phyloP scores from a whole-genome alignment of 805 yeast genomes.

The Blastobotrys americana region DNA sequence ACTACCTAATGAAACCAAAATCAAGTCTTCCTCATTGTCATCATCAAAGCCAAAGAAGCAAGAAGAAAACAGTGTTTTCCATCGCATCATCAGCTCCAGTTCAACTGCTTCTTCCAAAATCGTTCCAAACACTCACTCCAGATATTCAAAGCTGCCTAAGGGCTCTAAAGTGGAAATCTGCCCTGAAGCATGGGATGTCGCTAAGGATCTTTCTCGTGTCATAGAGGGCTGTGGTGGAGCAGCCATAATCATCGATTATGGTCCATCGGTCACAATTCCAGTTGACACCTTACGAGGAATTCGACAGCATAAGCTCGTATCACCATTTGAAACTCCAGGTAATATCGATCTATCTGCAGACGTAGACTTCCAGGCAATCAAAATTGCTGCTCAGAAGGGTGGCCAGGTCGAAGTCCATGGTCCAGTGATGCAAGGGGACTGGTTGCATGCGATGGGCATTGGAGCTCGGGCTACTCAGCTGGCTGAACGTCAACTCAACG shows the following conservation, averaged over 20 bases:
- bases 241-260: slow-evolving; percentile 72
- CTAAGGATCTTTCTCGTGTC: slow-evolving; percentile 45
- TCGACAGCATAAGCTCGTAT: slow-evolving; percentile 60
- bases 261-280: slow-evolving; percentile 56
- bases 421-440: slow-evolving; percentile 70
- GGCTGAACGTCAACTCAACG: slow-evolving; percentile 35
- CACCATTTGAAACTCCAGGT: slow-evolving; percentile 72
- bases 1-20: slow-evolving; percentile 23
- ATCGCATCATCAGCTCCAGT: slow-evolving; percentile 47
- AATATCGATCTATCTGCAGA: slow-evolving; percentile 75
- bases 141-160: slow-evolving; percentile 48
- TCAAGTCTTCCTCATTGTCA: background rate
- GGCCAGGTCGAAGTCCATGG: slow-evolving; percentile 38
- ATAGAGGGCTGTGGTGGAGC: slow-evolving; percentile 45
- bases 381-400: slow-evolving; percentile 29
- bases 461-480: slow-evolving; percentile 52
- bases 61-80: slow-evolving; percentile 36
- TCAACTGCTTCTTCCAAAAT: slow-evolving; percentile 54
- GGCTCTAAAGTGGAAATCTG: slow-evolving; percentile 65
- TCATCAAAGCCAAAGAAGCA: slow-evolving; percentile 2
- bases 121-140: slow-evolving; percentile 43
- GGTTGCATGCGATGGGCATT: slow-evolving; percentile 69
- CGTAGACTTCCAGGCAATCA: slow-evolving; percentile 67
- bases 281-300: slow-evolving; percentile 70
- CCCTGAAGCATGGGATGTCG: slow-evolving; percentile 59